These are phyloP conservation scores for Sclerotinia minor DNA, from an alignment of 2,329 filamentous ascomycete species.

Conservation along the genomic window DNA sequence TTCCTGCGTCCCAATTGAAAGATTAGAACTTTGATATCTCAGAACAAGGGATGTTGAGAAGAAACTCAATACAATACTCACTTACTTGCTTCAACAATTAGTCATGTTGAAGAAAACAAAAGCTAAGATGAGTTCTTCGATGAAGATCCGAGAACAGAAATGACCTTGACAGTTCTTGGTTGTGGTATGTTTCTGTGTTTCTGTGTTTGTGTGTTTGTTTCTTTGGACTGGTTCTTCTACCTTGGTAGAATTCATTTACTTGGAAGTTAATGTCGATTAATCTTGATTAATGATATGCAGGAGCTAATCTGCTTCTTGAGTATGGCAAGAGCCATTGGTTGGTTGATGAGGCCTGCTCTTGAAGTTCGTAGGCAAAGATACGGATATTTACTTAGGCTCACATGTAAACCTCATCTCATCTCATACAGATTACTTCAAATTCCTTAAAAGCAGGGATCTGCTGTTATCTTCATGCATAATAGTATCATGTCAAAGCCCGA, in stretches of 20 bases:
- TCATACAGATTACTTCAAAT: background rate
- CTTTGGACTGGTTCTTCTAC: background rate
- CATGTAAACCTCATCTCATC: too few relatives aligned
- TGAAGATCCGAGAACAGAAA: constrained; percentile 41
- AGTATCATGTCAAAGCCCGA: fast-evolving
- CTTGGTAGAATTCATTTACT: background rate
- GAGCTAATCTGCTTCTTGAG: background rate
- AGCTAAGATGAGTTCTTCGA: background rate
- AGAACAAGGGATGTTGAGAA: background rate
- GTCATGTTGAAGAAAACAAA: background rate
- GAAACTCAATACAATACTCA: background rate
- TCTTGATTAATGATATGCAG: background rate
- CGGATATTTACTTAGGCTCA: background rate
- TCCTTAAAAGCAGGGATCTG: background rate
- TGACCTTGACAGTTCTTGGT: constrained; percentile 78
- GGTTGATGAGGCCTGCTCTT: background rate
- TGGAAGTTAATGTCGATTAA: background rate
- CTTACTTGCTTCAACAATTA: background rate
- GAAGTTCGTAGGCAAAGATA: background rate
- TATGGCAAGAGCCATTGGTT: background rate
- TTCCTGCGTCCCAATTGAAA: background rate
- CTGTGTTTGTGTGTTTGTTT: constrained; percentile 43
- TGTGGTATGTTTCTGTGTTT: constrained; percentile 61
- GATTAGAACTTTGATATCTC: background rate
- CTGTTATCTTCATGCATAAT: too few relatives aligned